phyloP scores from a whole-genome alignment of 2,329 filamentous ascomycete species.

The Exophiala sideris region DNA sequence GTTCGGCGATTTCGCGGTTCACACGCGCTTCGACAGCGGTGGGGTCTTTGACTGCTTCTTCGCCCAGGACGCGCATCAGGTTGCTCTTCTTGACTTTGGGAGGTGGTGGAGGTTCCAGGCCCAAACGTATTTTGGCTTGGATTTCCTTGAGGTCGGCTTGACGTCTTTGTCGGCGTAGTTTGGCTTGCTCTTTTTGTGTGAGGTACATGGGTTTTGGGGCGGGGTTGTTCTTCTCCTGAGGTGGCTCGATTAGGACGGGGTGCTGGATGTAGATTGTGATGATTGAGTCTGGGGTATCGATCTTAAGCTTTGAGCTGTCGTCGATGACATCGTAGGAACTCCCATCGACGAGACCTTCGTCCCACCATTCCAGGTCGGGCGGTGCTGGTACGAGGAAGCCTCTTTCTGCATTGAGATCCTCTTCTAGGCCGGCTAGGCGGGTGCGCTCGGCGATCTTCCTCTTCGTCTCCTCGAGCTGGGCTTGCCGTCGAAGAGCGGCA shows the following conservation, averaged over 20 bases:
- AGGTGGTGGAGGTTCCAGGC: conserved; percentile 81
- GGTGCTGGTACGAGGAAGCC: conserved; percentile 80
- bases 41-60: conserved; percentile 90
- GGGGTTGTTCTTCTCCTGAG: conserved; percentile 79
- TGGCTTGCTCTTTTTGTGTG: conserved; percentile 85
- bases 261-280: conserved; percentile 91
- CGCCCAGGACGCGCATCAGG: conserved; percentile 92
- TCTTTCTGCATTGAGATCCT: conserved; percentile 84
- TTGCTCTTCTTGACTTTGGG: conserved; percentile 98
- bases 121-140: conserved; percentile 91
- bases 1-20: conserved; percentile 86
- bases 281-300: conserved; percentile 75
- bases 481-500: conserved; percentile 81
- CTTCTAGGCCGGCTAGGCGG: conserved; percentile 87
- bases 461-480: conserved; percentile 89
- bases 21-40: conserved; percentile 95
- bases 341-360: conserved; percentile 78
- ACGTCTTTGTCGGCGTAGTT: conserved; percentile 81
- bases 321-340: conserved; percentile 70
- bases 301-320: conserved; percentile 63
- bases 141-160: conserved; percentile 94
- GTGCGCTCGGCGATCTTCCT: conserved; percentile 84
- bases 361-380: conserved; percentile 95
- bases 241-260: conserved; percentile 83
- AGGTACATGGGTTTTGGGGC: conserved; percentile 86